A percentile compares a stretch with the other conserved stretches of the same genome.
These are phyloP conservation scores for Aethionema arabicum DNA, from an alignment of 345 rosid species.

Conservation along the genomic window DNA sequence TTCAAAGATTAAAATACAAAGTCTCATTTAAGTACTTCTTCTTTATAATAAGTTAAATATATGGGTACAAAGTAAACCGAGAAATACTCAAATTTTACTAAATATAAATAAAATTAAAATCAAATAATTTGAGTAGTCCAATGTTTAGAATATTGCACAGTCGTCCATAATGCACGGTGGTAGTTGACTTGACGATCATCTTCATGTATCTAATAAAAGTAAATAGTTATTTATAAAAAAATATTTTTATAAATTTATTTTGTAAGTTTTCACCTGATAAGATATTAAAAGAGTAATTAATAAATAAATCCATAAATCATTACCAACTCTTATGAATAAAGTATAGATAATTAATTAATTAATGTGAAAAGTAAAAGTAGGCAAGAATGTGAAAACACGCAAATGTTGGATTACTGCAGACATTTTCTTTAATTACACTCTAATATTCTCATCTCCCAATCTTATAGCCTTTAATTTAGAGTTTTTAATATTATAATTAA, in stretches of 20 bases:
- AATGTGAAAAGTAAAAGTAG: neutral
- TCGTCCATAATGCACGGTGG: constrained; percentile 38
- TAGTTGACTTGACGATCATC: constrained; percentile 35
- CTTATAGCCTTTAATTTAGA: constrained; percentile 21
- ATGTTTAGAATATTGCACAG: constrained; percentile 32
- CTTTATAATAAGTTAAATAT: neutral
- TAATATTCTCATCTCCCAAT: constrained; percentile 31
- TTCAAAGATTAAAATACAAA: no score
- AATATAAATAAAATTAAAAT: neutral
- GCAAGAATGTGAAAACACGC: constrained; percentile 31
- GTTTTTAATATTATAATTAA: neutral
- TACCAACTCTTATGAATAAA: no score
- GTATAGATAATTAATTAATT: no score
- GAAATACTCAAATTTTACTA: constrained; percentile 8
- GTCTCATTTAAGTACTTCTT: no score
- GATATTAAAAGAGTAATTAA: no score
- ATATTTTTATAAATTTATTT: no score
- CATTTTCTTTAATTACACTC: constrained; percentile 30
- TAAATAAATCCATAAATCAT: no score
- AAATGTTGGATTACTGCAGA: constrained; percentile 24
- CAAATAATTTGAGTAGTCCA: constrained; percentile 24
- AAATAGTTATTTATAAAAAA: no score
- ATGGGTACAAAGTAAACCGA: constrained; percentile 11
- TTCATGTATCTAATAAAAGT: neutral
- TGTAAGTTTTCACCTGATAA: no score